Percentiles rank a stretch among this genome's conserved stretches.
phyloP scores from a whole-genome alignment of 306 rosid species.

The Vachellia pachyceras region DNA sequence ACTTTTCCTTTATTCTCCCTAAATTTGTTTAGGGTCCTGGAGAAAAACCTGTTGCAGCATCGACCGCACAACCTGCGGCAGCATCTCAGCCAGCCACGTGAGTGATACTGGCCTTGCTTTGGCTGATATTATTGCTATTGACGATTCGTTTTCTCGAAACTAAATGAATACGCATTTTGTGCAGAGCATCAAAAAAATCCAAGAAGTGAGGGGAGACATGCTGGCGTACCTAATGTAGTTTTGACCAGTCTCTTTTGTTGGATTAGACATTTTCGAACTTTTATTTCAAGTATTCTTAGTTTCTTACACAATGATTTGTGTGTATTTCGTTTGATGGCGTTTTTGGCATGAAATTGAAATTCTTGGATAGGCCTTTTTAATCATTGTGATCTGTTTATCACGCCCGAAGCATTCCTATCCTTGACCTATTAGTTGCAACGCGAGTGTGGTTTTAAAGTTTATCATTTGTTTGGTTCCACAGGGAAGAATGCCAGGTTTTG shows the following conservation, averaged over 20 bases:
- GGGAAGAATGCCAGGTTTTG: too few species aligned
- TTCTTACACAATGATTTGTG: neutral
- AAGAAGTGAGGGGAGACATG: slow-evolving; percentile 58
- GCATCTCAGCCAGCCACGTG: slow-evolving; percentile 68
- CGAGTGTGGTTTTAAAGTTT: neutral
- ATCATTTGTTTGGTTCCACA: neutral
- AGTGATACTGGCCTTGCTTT: slow-evolving; percentile 40
- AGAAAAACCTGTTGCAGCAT: slow-evolving; percentile 54
- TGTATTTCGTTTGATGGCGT: neutral
- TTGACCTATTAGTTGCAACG: neutral
- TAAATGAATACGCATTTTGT: neutral
- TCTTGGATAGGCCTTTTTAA: neutral
- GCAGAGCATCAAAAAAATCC: slow-evolving; percentile 81
- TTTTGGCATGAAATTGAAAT: slow-evolving; percentile 27
- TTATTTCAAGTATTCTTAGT: slow-evolving; percentile 26
- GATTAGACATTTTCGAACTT: slow-evolving; percentile 44
- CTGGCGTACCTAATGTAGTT: slow-evolving; percentile 48
- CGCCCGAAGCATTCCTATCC: neutral
- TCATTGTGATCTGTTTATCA: neutral
- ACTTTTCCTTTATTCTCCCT: neutral
- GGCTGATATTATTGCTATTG: neutral
- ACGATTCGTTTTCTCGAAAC: neutral
- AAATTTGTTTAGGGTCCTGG: slow-evolving; percentile 72
- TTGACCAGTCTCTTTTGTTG: slow-evolving; percentile 52
- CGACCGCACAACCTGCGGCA: slow-evolving; percentile 46